phyloP scores from a whole-genome alignment of 768 basidiomycete genomes.

The Tylopilus rubrobrunneus region DNA sequence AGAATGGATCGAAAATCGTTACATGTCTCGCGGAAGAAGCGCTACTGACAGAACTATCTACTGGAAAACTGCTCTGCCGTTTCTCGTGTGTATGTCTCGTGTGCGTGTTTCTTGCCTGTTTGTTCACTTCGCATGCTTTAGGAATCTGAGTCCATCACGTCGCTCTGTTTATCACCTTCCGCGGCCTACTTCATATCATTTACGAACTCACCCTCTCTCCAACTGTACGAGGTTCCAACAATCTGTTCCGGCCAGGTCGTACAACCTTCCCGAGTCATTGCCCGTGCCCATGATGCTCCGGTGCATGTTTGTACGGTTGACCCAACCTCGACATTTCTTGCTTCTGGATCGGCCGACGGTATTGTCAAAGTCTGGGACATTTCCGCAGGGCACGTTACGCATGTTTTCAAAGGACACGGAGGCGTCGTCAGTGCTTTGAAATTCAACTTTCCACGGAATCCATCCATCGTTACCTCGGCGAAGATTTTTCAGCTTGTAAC shows the following conservation, averaged over 20 bases:
- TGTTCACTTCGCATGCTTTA: conserved; percentile 30
- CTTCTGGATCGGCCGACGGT: conserved; percentile 95
- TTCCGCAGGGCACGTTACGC: conserved; percentile 81
- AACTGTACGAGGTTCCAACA: conserved; percentile 76
- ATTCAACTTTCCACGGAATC: conserved; percentile 75
- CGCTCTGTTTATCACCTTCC: conserved; percentile 78
- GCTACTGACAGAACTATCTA: conserved; percentile 74
- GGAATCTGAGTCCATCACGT: conserved; percentile 83
- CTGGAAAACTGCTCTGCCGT: conserved; percentile 71
- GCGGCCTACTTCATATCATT: conserved; percentile 74
- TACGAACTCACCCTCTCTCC: conserved; percentile 75
- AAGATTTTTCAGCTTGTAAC: conserved; percentile 79
- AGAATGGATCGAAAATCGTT: conserved; percentile 74
- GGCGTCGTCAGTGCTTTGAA: conserved; percentile 92
- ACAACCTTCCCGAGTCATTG: conserved; percentile 68
- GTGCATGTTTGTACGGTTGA: conserved; percentile 85
- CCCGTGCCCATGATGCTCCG: conserved; percentile 89
- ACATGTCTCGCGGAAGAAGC: conserved; percentile 88
- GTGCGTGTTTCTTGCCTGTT: not conserved
- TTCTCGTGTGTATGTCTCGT: conserved; percentile 71
- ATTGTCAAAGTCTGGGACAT: conserved; percentile 97
- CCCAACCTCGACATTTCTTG: conserved; percentile 85
- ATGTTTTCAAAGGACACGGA: conserved; percentile 94
- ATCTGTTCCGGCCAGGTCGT: conserved; percentile 45
- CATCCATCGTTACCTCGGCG: conserved; percentile 42